Conservation (phyloP, 1,284 basidiomycete species). For the Boletus semigastroideus region DNA sequence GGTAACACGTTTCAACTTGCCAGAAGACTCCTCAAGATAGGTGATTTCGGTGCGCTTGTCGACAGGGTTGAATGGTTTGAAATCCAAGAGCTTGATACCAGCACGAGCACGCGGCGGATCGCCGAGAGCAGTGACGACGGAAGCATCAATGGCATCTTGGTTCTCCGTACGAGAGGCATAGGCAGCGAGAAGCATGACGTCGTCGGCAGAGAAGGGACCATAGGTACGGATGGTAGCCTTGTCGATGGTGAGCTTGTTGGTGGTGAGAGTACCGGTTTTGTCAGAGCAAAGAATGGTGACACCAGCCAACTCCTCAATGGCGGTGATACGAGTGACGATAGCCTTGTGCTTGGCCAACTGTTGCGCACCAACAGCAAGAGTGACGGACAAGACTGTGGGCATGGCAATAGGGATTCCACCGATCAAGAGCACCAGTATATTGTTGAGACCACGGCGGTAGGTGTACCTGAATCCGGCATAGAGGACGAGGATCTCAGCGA, state of each 20-base stretch:
- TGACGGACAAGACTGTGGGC: conserved; percentile 96
- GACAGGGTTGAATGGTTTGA: conserved; percentile 99
- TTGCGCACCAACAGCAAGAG: conserved; percentile 96
- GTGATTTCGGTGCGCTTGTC: conserved; percentile 99
- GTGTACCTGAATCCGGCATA: conserved; percentile 86
- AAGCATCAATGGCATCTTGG: conserved; percentile 95
- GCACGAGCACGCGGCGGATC: conserved; percentile 76
- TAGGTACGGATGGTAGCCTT: conserved; percentile 91
- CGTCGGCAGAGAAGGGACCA: conserved; percentile 84
- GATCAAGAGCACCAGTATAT: conserved; percentile 96
- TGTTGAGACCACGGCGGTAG: conserved; percentile 94
- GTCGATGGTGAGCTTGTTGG: conserved; percentile 99
- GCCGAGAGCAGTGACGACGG: conserved; percentile 81
- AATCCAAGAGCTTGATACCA: conserved; percentile 95
- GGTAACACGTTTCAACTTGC: conserved; percentile 96
- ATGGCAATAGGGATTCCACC: conserved; percentile 99
- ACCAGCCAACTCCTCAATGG: conserved; percentile 95
- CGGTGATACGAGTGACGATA: conserved; percentile 97
- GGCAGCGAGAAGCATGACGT: conserved; percentile 90
- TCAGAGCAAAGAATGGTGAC: conserved; percentile 97
- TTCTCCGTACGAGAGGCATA: conserved; percentile 98
- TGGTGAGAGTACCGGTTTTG: conserved; percentile 96
- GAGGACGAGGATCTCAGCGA: conserved; percentile 87
- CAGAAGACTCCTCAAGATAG: conserved; percentile 90
- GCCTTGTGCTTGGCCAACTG: conserved; percentile 99